Evolutionary conservation across 768 basidiomycete species (phyloP).

Genomic region (Leucogyrophana mollusca): DNA sequence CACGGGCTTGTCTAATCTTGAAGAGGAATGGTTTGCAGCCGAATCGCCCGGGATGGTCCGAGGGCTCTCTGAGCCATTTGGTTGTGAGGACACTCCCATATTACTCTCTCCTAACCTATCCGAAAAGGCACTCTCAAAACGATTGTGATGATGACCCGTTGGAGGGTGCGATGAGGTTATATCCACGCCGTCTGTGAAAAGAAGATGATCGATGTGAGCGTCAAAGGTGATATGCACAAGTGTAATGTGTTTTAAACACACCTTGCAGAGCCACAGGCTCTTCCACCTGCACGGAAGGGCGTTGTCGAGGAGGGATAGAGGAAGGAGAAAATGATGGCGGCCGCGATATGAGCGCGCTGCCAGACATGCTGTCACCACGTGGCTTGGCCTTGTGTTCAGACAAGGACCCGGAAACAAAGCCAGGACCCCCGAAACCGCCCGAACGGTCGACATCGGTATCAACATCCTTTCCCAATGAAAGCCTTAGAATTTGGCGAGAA

Average conservation of each 20-base stretch:
- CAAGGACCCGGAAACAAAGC: slow-evolving; percentile 22
- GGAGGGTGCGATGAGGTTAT: background rate
- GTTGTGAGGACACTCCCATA: slow-evolving; percentile 1
- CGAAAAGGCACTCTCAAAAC: too few species aligned
- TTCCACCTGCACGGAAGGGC: slow-evolving; percentile 11
- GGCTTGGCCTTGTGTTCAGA: slow-evolving; percentile 7
- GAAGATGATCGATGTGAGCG: background rate
- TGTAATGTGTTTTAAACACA: slow-evolving; percentile 7
- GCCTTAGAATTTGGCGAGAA: slow-evolving; percentile 51
- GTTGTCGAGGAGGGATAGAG: slow-evolving; percentile 22
- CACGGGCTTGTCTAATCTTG: slow-evolving; percentile 17
- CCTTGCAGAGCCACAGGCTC: slow-evolving; percentile 27
- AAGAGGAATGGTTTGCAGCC: slow-evolving; percentile 13
- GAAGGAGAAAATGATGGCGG: slow-evolving; percentile 28
- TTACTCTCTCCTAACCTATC: too few species aligned
- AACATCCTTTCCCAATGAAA: slow-evolving; percentile 39
- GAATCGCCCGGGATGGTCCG: slow-evolving; percentile 13
- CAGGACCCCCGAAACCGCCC: slow-evolving; percentile 8
- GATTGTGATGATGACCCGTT: background rate
- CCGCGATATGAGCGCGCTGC: slow-evolving; percentile 13
- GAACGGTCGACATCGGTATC: background rate
- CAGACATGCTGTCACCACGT: slow-evolving; percentile 17
- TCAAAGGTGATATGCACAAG: background rate
- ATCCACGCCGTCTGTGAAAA: slow-evolving; percentile 15
- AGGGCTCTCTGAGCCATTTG: slow-evolving; percentile 3